These are phyloP conservation scores for Leptoxyphium fumago DNA, from an alignment of 2,329 filamentous ascomycete genomes.

Conservation along the genomic window DNA sequence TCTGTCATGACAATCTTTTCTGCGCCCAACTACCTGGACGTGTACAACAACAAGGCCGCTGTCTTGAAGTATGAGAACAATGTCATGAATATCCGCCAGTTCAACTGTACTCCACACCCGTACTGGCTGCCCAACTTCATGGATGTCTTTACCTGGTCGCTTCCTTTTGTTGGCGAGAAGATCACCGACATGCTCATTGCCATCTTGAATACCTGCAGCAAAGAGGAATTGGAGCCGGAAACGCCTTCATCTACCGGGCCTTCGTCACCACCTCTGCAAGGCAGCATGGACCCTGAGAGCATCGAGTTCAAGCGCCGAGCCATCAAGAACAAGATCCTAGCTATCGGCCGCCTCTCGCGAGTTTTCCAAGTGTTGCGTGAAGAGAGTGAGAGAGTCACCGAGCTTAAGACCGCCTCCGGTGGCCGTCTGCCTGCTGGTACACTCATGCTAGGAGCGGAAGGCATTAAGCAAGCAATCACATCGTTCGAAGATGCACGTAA, in stretches of 20 bases:
- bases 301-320: slow-evolving; percentile 89
- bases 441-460: slow-evolving; percentile 93
- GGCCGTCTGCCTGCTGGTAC: slow-evolving; percentile 87
- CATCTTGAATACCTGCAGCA: slow-evolving; percentile 96
- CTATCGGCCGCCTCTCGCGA: slow-evolving; percentile 87
- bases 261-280: slow-evolving; percentile 47
- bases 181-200: slow-evolving; percentile 98
- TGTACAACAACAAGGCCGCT: slow-evolving; percentile 99
- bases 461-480: slow-evolving; percentile 95
- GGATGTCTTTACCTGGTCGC: slow-evolving; percentile 99
- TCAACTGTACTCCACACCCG: slow-evolving; percentile 97
- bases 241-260: slow-evolving; percentile 62
- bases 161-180: slow-evolving; percentile 97
- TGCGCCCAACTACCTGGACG: slow-evolving; percentile 93
- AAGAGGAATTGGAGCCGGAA: slow-evolving; percentile 86
- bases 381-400: slow-evolving; percentile 90
- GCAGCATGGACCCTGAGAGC: slow-evolving; percentile 58
- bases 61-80: slow-evolving; percentile 99
- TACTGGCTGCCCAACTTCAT: slow-evolving; percentile 99
- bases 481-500: slow-evolving; percentile 94
- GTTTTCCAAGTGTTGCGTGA: slow-evolving; percentile 98
- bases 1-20: slow-evolving; percentile 99
- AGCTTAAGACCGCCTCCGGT: slow-evolving; percentile 91
- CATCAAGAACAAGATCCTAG: slow-evolving; percentile 99
- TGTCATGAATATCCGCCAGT: slow-evolving; percentile 99